These are phyloP conservation scores for Aspergillus texensis DNA, from an alignment of 2,329 filamentous ascomycete genomes.

Conservation along the genomic window DNA sequence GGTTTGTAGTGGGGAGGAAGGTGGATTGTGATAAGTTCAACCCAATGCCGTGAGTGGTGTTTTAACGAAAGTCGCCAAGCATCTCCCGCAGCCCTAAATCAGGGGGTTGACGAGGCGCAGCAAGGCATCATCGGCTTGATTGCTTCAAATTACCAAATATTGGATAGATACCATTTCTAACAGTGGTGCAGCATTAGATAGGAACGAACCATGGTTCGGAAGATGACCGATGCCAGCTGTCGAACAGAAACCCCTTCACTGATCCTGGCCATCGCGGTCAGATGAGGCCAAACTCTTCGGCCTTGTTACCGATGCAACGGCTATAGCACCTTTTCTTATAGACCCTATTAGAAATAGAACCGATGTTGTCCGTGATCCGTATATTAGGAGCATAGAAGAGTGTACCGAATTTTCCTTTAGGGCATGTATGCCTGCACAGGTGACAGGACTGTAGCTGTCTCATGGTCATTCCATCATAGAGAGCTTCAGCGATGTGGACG, in stretches of 20 bases:
- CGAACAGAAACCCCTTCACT: background rate
- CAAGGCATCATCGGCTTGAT: background rate
- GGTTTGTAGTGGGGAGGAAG: background rate
- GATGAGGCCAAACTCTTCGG: background rate
- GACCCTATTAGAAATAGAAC: background rate
- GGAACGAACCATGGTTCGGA: background rate
- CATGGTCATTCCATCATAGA: background rate
- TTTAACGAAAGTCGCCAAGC: background rate
- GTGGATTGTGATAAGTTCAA: background rate
- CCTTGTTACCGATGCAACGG: background rate
- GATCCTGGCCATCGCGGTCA: background rate
- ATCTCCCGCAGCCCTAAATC: conserved; percentile 3
- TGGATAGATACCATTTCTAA: background rate
- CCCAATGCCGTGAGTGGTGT: background rate
- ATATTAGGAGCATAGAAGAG: background rate
- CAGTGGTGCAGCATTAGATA: background rate
- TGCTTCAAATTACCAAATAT: background rate
- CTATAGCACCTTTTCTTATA: background rate
- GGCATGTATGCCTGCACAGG: background rate
- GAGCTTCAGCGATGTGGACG: no score
- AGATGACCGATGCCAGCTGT: background rate
- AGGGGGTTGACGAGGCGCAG: conserved; percentile 5
- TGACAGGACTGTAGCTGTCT: background rate
- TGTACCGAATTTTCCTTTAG: background rate
- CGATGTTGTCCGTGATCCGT: background rate